A percentile compares a stretch with the other conserved stretches of the same genome.
Evolutionary conservation across 2,329 filamentous ascomycete genomes (phyloP).

Genomic region (Pyrenochaeta sp.): DNA sequence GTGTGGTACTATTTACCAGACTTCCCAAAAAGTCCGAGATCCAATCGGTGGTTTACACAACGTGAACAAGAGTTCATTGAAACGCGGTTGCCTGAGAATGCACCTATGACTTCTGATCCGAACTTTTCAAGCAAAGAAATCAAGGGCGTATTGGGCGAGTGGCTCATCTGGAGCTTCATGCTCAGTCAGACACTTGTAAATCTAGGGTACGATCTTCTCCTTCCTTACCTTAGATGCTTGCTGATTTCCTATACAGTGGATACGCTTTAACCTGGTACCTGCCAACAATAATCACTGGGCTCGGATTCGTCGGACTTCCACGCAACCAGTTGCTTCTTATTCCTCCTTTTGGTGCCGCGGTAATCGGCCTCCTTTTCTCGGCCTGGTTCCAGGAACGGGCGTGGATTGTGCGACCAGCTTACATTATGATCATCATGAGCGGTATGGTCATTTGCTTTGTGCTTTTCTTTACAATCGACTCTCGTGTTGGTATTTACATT

Average conservation of each 20-base stretch:
- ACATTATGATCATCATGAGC: conserved; percentile 52
- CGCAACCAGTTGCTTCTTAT: conserved; percentile 58
- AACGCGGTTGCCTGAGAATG: conserved; percentile 49
- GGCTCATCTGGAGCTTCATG: conserved; percentile 50
- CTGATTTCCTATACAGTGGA: conserved; percentile 24
- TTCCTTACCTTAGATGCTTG: background rate
- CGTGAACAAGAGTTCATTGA: conserved; percentile 55
- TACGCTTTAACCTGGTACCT: conserved; percentile 56
- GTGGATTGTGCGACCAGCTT: conserved; percentile 53
- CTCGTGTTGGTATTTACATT: conserved; percentile 52
- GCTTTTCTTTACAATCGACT: conserved; percentile 51
- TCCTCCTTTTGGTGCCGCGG: conserved; percentile 52
- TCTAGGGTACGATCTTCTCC: conserved; percentile 34
- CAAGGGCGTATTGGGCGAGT: conserved; percentile 45
- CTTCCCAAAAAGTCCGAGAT: conserved; percentile 54
- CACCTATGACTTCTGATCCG: conserved; percentile 49
- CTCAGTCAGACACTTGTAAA: conserved; percentile 51
- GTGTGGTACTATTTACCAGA: conserved; percentile 55
- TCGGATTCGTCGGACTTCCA: conserved; percentile 54
- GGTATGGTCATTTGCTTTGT: conserved; percentile 56
- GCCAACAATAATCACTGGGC: conserved; percentile 53
- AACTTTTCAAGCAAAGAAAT: conserved; percentile 50
- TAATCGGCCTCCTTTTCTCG: conserved; percentile 50
- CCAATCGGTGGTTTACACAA: conserved; percentile 48
- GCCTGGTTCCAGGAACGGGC: conserved; percentile 54